Percentiles rank a stretch among this genome's conserved stretches.
Conservation (phyloP, 2,329 filamentous ascomycete species). For the Cryphonectria naterciae region DNA sequence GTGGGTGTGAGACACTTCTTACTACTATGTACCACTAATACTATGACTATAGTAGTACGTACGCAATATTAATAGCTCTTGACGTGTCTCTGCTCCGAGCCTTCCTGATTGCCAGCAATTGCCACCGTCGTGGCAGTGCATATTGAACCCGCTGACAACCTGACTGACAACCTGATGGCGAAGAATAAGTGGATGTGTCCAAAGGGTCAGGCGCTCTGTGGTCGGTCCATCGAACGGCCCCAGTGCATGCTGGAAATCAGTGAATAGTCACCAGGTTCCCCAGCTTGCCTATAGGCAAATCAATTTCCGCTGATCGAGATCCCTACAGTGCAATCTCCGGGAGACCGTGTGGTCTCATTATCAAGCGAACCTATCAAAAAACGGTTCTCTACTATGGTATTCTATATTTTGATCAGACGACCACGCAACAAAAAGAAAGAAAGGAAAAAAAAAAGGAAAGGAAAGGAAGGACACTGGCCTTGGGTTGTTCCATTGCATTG, state of each 20-base stretch:
- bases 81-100: background rate
- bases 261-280: background rate
- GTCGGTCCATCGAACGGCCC: background rate
- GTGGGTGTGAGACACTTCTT: background rate
- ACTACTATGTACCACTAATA: background rate
- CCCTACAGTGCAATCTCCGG: background rate
- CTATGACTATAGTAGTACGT: background rate
- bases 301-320: constrained; percentile 1
- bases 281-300: background rate
- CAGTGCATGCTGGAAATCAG: background rate
- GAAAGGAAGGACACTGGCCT: background rate
- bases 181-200: background rate
- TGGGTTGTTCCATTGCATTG: background rate
- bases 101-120: background rate
- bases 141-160: background rate
- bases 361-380: background rate
- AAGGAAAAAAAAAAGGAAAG: background rate
- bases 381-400: background rate
- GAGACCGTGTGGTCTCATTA: background rate
- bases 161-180: background rate
- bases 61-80: background rate
- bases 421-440: background rate
- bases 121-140: constrained; percentile 1
- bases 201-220: constrained; percentile 2
- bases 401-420: background rate